Base-by-base conservation (phyloP, 2,329 filamentous ascomycete genomes). In the Drechmeria coniospora region DNA sequence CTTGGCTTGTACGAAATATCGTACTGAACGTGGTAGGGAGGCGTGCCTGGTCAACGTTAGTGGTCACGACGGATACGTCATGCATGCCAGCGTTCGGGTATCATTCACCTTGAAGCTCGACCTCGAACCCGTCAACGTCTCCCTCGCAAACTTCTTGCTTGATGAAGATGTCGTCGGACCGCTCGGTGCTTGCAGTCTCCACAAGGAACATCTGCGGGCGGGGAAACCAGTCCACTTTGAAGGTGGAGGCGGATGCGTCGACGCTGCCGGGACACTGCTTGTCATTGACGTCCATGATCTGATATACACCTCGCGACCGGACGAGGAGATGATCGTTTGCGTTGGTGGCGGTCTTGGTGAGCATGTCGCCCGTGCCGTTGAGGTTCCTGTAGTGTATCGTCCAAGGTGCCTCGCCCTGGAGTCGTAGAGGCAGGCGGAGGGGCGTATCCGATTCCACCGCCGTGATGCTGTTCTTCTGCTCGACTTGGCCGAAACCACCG, bases 61-160 rank as follows among this genome's bases (percentile, higher is more conserved):
- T 16, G 9, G 29, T 59, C 51, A 62, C n/a, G n/a, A n/a, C n/a
- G n/a, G n/a, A n/a, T n/a, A n/a, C n/a, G n/a, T n/a, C n/a, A n/a
- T n/a, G n/a, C n/a, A n/a, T n/a, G n/a, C n/a, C n/a, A n/a, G n/a
- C n/a, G n/a, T n/a, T n/a, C n/a, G n/a, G n/a, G n/a, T n/a, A n/a
- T n/a, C n/a, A 47, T 64, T 55, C 68, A 70, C 83, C 87, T 47
- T 69, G 69, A 35, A 98, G 66, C 23, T 68, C 66, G 29, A 98
- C 60, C 44, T 94, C 84, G 30, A 94, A 74, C 4, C 75, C 74
- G 49, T 94, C 87, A 44, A 93, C 79, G 35, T 95, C 87, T 17
- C 87, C 87, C 56, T 98, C 86, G 46, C 90, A 98, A 17, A 98
- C 77, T 34, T 86, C 76, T 23, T 74, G 68, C 52, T 92, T 92